These are phyloP conservation scores for Fraxinus greggii DNA, from an alignment of 305 asterid species.

Conservation along the genomic window DNA sequence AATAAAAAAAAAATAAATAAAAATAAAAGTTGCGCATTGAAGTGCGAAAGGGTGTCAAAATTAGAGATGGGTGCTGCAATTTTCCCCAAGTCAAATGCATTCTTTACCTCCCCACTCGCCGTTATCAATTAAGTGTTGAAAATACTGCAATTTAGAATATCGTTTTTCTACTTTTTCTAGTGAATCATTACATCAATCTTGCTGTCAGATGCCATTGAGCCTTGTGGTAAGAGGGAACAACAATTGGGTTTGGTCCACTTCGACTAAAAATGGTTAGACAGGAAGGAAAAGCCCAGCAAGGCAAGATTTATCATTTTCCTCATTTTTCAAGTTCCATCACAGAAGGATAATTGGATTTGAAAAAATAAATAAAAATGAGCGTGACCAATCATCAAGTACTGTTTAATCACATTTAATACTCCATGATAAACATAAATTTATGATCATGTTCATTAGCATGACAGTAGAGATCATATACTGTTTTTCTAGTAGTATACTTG, in stretches of 20 bases:
- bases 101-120: background rate
- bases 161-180: background rate
- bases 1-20: no score
- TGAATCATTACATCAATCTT: background rate
- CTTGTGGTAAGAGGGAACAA: background rate
- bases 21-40: no score
- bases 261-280: constrained; percentile 22
- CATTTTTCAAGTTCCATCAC: background rate
- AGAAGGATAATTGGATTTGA: background rate
- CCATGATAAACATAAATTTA: no score
- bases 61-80: background rate
- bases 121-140: background rate
- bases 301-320: background rate
- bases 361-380: background rate
- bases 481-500: background rate
- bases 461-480: background rate
- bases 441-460: background rate
- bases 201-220: background rate
- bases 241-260: constrained; percentile 26
- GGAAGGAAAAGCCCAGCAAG: constrained; percentile 19
- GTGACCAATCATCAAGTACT: constrained; percentile 26
- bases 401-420: background rate
- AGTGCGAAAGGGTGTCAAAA: background rate
- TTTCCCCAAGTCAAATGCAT: background rate
- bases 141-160: background rate